Base-by-base conservation (phyloP, 306 rosid species). In the Ormosia emarginata region DNA sequence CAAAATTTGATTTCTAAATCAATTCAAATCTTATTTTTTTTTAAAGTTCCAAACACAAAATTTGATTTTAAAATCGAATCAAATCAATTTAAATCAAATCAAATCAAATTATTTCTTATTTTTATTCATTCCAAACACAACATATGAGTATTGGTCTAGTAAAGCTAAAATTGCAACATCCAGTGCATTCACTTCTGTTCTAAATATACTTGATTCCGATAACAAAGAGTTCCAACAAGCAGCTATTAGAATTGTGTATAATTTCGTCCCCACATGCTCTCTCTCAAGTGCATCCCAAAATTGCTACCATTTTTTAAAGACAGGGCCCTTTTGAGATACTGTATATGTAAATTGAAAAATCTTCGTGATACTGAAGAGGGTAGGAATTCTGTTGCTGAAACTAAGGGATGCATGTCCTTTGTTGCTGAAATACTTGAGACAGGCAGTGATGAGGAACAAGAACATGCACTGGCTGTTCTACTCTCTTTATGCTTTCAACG, bases 401-500 rank as follows among this genome's bases (percentile, higher is more conserved):
- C 98, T 44, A 83, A 84, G 33, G 99, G 97, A 55, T 96, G 97
- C 91, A 80, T 96, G 71, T 72, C 89, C 82, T 77, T 78, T 44
- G 76, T 93, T 80, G 88, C 85, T 64, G 88, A 88, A 83, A 75
- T 87, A 58, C 97, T 96, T 10, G 94, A 84, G 3, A 64, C 33
- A 2, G 94, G 87, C 56, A 86, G 83, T 75, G 68, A 79, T 3
- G 92, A 91, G 87, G 91, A 90, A 56, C 94, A 93, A 87, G 97
- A 96, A 83, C 84, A 86, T 70, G 97, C 99, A 18, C 83, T 93
- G 37, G 78, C 67, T 62, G 85, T 93, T 84, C 85, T 96, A n/a
- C 87, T 88, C 70, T 88, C 94, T 34, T 43, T 96, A 67, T 93
- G 97, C 78, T 91, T 97, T 73, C 91, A 87, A 71, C 82, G 90